Percentiles rank a stretch among this genome's conserved stretches.
Conservation (phyloP, 352 stramenopile species). For the Phytophthora europaea region DNA sequence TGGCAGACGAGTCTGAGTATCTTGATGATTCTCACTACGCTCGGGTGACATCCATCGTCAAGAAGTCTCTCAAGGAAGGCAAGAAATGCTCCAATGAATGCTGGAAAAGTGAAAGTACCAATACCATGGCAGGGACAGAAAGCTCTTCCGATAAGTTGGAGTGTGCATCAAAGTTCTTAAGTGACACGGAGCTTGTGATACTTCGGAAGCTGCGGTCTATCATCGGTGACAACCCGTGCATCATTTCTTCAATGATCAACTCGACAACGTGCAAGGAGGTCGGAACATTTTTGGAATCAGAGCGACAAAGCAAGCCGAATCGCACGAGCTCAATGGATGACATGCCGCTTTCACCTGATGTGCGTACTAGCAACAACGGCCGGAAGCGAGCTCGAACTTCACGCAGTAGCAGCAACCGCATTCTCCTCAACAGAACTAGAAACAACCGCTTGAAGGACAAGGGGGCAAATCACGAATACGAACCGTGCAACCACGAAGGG, state of each 20-base stretch:
- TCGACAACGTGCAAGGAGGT: slow-evolving; percentile 71
- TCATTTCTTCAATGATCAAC: slow-evolving; percentile 68
- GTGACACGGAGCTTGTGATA: slow-evolving; percentile 57
- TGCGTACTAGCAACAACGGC: slow-evolving; percentile 42
- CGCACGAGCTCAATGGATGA: slow-evolving; percentile 41
- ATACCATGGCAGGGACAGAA: neutral
- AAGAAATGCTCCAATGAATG: slow-evolving; percentile 53
- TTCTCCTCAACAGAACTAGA: slow-evolving; percentile 68
- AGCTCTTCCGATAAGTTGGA: slow-evolving; percentile 5
- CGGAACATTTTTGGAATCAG: slow-evolving; percentile 55
- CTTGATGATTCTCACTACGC: slow-evolving; percentile 67
- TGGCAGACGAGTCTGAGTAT: slow-evolving; percentile 70
- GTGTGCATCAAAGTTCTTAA: slow-evolving; percentile 10
- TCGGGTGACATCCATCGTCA: slow-evolving; percentile 54
- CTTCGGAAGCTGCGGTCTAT: slow-evolving; percentile 64
- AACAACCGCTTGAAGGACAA: slow-evolving; percentile 78
- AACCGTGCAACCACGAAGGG: slow-evolving; percentile 84
- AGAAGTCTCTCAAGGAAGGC: slow-evolving; percentile 43
- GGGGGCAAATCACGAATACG: slow-evolving; percentile 74
- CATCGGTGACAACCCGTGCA: slow-evolving; percentile 73
- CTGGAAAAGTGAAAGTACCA: slow-evolving; percentile 40
- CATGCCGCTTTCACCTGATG: slow-evolving; percentile 52
- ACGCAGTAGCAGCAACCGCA: slow-evolving; percentile 68
- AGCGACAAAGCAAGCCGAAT: slow-evolving; percentile 42
- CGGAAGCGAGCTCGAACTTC: slow-evolving; percentile 54